Evolutionary conservation across 805 yeast species (phyloP), one percentile per base, ranked within the genome.

Genomic region (Diddensiella santjacobensis): DNA sequence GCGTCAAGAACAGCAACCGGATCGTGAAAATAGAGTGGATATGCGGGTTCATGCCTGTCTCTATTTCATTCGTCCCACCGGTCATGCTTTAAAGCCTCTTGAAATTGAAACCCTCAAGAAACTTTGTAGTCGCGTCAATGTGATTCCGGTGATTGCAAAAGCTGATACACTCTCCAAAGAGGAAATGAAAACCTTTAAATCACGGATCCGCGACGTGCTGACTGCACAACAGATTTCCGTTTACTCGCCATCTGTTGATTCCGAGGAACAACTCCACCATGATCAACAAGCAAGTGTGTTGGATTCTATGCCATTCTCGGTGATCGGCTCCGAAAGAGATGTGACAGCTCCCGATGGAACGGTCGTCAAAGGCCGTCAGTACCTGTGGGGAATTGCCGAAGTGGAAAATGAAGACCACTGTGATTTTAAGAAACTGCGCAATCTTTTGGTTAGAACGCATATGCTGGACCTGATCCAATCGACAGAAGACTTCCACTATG

Each of bases 321-420:
- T 88, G 2, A 79, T 90, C 51, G 84, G 89, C 3, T 79, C 95
- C 1, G 81, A 74, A 53, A 72, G 74, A 8, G 67, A 66, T 45
- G 75, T 73, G 26, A 56, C 60, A 41, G 73, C 73, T 44, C 57
- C 65, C 2, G 68, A 68, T 6, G 81, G 81, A 6, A 66, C 73
- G 26, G 52, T 66, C 2, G 85, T 85, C 23, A 73, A 84, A 53
- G 96, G 93, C 15, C 75, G 96, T 59, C 74, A 75, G 60, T 90
- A 88, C 68, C 74, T 71, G 15, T 90, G 96, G 96, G 97, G 97
- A 0, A 65, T 78, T 19, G 86, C 87, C 11, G 96, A 89, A 61
- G 84, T 87, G 36, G 96, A 86, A 60, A 83, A 87, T 63, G 77
- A 75, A 17, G 65, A 70, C 5, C 89, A 84, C 64, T 87, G 95